Conservation (phyloP, 2,329 filamentous ascomycete species). For the Epichloe bromicola region DNA sequence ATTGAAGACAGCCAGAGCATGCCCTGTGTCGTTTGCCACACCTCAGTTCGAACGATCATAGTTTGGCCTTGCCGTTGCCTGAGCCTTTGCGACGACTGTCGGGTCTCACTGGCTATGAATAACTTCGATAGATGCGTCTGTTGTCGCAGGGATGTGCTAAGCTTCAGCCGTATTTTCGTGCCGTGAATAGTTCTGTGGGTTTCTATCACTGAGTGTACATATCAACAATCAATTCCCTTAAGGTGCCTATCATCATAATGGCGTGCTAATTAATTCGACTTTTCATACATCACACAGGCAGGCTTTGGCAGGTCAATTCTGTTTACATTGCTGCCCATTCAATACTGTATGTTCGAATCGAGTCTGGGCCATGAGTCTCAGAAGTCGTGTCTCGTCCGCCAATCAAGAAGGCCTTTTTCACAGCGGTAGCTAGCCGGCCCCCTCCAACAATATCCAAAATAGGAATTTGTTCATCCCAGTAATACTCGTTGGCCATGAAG, state of each 20-base stretch:
- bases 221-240: no score
- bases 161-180: conserved; percentile 85
- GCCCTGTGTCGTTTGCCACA: conserved; percentile 88
- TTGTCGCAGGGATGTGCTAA: conserved; percentile 75
- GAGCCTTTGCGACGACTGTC: conserved; percentile 87
- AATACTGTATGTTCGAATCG: conserved; percentile 64
- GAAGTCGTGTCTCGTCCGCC: conserved; percentile 47
- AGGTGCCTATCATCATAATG: no score
- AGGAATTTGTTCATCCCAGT: conserved; percentile 79
- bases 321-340: conserved; percentile 88
- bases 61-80: conserved; percentile 95
- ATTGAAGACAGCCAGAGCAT: conserved; percentile 61
- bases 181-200: conserved; percentile 28
- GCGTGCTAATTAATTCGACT: no score
- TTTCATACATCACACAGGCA: not conserved
- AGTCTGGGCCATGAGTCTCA: conserved; percentile 19
- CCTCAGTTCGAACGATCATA: conserved; percentile 72
- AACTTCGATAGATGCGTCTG: conserved; percentile 96
- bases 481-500: conserved; percentile 71
- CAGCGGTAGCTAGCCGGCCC: conserved; percentile 84
- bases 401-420: conserved; percentile 90
- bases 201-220: no score
- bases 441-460: conserved; percentile 78
- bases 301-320: not conserved
- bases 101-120: conserved; percentile 87